Conservation (phyloP, 306 rosid genomes). For the Sindora glabra region DNA sequence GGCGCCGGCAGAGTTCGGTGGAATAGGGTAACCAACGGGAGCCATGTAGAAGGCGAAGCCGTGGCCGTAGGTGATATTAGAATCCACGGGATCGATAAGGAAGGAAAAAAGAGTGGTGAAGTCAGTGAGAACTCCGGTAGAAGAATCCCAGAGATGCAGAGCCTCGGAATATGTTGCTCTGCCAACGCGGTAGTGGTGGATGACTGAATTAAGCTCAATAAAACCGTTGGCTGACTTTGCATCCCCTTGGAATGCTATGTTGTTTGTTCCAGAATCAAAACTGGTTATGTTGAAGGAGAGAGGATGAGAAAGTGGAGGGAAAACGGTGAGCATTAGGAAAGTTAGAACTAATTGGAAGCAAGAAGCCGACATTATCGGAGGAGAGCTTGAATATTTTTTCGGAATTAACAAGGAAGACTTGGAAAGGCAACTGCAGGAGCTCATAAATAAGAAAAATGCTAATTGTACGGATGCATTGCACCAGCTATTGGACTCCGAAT, state of each 20-base stretch:
- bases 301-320: background rate
- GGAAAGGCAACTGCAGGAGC: no score
- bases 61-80: background rate
- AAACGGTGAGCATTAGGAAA: background rate
- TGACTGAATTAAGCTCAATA: background rate
- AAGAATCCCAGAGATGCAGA: background rate
- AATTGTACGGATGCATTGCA: no score
- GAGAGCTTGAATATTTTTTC: no score
- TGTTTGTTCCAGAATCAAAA: background rate
- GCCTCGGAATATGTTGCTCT: background rate
- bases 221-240: background rate
- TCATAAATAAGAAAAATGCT: no score
- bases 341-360: no score
- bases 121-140: background rate
- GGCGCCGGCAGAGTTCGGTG: slow-evolving; percentile 16
- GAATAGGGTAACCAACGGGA: background rate
- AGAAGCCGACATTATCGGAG: no score
- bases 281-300: background rate
- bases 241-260: background rate
- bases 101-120: background rate
- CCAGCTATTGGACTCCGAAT: no score
- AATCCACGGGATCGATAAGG: background rate
- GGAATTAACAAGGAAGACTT: no score
- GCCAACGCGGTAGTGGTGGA: background rate
- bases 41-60: slow-evolving; percentile 23